Base-by-base conservation (phyloP, 345 rosid species). In the Turnera subulata region DNA sequence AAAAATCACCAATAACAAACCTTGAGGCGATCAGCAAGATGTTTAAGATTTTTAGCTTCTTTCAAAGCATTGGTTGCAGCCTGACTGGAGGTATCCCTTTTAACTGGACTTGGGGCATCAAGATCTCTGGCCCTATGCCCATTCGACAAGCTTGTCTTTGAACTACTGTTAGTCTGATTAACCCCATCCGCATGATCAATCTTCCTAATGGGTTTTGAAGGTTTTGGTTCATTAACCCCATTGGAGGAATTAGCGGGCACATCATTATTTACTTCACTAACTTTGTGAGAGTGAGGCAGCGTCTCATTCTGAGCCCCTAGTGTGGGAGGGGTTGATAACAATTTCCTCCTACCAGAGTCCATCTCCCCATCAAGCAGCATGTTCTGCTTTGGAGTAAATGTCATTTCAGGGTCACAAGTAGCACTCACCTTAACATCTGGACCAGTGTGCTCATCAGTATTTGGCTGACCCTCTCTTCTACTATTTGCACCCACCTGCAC, bases 1-100 rank as follows among this genome's bases (percentile, higher is more conserved):
- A 38, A 46, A 63, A 21, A 69, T 48, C 37, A 18, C 52, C 39
- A 18, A 63, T 53, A 50, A 38, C 22, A 64, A 63, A 94, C 97
- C 99, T 94, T 90, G 1, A 73, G 66, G 46, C 96, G 99, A 79
- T 94, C 99, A 70, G 96, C 99, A 65, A 74, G 37, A 73, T 94
- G 99, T 77, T 94, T 94, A 46, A 94, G 75, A 81, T 73, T 89
- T 82, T 65, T 90, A 29, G 96, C 99, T 74, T 94, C 99, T 84
- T 84, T 90, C 70, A 94, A 24, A 42, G 85, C 91, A 74, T 72
- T 82, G 19, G 56, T 81, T 53, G 93, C 96, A 50, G 79, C 75
- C 62, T 80, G 97, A 63, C 69, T 64, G 19, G 84, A 73, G 54
- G 80, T 70, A 35, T 89, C 99, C 78, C 76, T 89, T 77, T 75